Base-by-base conservation (phyloP, 768 basidiomycete species). In the Rubroboletus satanas region DNA sequence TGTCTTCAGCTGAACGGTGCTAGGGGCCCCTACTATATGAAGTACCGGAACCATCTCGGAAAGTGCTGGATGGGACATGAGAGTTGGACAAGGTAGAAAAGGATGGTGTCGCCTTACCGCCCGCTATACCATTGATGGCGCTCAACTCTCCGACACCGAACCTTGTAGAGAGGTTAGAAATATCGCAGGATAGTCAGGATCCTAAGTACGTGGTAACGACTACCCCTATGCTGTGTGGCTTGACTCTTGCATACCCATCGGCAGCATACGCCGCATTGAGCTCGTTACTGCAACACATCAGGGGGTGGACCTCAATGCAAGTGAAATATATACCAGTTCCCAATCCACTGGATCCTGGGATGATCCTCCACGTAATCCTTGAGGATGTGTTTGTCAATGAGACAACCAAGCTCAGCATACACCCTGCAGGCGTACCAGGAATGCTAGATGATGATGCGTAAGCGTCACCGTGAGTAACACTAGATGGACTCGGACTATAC, bases 141-240 rank as follows among this genome's bases (percentile, higher is more conserved):
- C 87, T 89, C 42, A 96, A 73, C 68, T 97, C 94, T 15, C 94
- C 94, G n/a, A 97, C 94, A 51, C 94, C 94, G 60, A 94, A 96
- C 2, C 87, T 88, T 50, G 6, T 18, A 8, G 1, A 18, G 43
- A 45, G 12, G 37, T 54, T 21, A 60, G 49, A 37, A 51, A 18
- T 21, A 49, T 12, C 29, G 28, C 28, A 33, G 5, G 36, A 2
- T 18, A 5, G 32, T 14, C 7, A 8, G 14, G 26, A 12, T 17
- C 3, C 21, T 0, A 64, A 75, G n/a, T 62, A 87, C 86, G 88
- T 97, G 11, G 94, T 96, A 32, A 81, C 71, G 5, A 93, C 71
- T 8, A 84, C 90, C 47, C 89, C 90, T 45, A 92, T 73, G 61
- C 82, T 78, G 45, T 77, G 74, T 47, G 85, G 82, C 60, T 93